Percentiles rank a stretch among this genome's conserved stretches.
These are phyloP conservation scores for Pulveroboletus frians DNA, from an alignment of 768 basidiomycete genomes.

Conservation along the genomic window DNA sequence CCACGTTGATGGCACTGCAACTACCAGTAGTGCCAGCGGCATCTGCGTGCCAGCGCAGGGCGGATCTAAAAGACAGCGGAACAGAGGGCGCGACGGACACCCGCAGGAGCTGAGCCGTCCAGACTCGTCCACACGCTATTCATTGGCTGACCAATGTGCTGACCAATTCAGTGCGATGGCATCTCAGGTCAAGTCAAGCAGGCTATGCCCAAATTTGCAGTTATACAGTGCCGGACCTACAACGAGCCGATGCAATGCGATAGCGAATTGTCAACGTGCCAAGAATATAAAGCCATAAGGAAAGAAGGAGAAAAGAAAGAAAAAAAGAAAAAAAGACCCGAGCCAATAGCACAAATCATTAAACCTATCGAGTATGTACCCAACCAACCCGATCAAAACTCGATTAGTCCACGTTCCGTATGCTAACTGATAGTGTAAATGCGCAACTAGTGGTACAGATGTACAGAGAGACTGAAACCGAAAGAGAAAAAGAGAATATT, in stretches of 20 bases:
- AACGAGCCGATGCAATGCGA: conserved; percentile 28
- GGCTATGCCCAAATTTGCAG: not conserved
- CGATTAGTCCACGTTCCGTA: conserved; percentile 32
- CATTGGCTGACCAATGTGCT: too few species aligned
- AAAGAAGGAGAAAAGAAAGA: conserved; percentile 17
- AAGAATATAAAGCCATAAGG: conserved; percentile 28
- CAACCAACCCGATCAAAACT: conserved; percentile 20
- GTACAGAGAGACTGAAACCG: conserved; percentile 19
- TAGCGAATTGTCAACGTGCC: conserved; percentile 24
- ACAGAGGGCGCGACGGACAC: conserved; percentile 7
- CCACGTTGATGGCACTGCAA: conserved; percentile 1
- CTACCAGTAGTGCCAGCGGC: too few species aligned
- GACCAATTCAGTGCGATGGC: too few species aligned
- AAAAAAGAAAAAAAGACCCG: conserved; percentile 18
- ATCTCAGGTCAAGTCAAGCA: too few species aligned
- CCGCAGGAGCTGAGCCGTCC: conserved; percentile 4
- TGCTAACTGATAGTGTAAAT: conserved; percentile 33
- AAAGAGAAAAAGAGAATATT: conserved; percentile 18
- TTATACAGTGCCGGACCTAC: conserved; percentile 27
- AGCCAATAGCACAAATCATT: conserved; percentile 28
- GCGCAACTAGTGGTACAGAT: conserved; percentile 32
- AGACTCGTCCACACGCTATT: not conserved
- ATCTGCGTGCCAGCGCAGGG: conserved; percentile 4
- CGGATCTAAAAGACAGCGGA: conserved; percentile 21
- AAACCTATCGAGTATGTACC: conserved; percentile 27